Conservation (phyloP, 2,329 filamentous ascomycete species). For the Ilyonectria mors-panacis region DNA sequence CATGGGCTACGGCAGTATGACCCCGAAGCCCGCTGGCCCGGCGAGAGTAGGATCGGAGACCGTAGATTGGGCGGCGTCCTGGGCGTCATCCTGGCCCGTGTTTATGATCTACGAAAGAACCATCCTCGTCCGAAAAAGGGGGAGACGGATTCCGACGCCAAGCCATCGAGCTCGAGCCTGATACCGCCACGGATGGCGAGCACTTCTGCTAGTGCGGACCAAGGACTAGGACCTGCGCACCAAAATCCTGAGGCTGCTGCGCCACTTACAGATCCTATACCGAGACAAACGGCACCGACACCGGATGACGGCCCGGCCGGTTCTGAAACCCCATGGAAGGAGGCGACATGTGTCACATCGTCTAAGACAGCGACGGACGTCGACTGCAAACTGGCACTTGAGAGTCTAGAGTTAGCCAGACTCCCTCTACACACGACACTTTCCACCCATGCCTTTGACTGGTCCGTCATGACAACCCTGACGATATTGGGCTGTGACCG, state of each 20-base stretch:
- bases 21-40: slow-evolving; percentile 32
- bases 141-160: slow-evolving; percentile 9
- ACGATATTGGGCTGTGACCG: slow-evolving; percentile 31
- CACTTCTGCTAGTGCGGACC: slow-evolving; percentile 3
- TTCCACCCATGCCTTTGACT: slow-evolving; percentile 31
- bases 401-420: slow-evolving; percentile 31
- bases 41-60: slow-evolving; percentile 29
- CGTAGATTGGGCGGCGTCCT: slow-evolving; percentile 31
- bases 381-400: slow-evolving; percentile 26
- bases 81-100: slow-evolving; percentile 33
- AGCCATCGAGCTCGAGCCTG: slow-evolving; percentile 2
- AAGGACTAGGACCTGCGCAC: not conserved
- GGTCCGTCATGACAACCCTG: slow-evolving; percentile 33
- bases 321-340: not conserved
- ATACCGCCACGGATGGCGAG: slow-evolving; percentile 7
- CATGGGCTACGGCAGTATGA: slow-evolving; percentile 26
- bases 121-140: slow-evolving; percentile 13
- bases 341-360: not conserved
- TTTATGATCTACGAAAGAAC: slow-evolving; percentile 32
- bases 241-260: not conserved
- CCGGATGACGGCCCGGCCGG: not conserved
- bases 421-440: slow-evolving; percentile 29
- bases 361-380: not conserved
- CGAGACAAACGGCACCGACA: not conserved
- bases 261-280: not conserved